Base-by-base conservation (phyloP, 1,139 yeast species). In the Pneumocystis wakefieldiae region DNA sequence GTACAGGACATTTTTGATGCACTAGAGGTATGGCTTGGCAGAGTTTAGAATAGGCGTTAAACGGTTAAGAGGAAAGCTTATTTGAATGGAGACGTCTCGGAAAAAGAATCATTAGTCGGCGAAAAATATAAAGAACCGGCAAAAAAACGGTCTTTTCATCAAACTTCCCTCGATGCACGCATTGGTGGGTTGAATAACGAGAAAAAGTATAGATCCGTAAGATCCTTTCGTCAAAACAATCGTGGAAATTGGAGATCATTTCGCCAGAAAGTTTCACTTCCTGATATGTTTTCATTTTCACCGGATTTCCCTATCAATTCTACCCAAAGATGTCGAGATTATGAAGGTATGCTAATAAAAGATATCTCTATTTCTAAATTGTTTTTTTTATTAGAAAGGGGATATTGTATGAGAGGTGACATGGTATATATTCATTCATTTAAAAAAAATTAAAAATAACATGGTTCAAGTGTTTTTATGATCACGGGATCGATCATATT, bases 1-100 rank as follows among this genome's bases (percentile, higher is more conserved):
- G 76, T 76, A 7, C 67, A 65, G 8, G 72, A 70, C 39, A 68
- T 76, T 42, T 71, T 73, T 61, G 67, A 68, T 3, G 71, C 69
- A 15, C 59, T 75, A 7, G 66, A 67, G 2, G 60, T 64, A 1
- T 61, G 62, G 3, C 32, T 14, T 65, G 57, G 24, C n/a, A 60
- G 29, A 58, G 17, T 39, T 36, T n/a, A 37, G 39, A 15, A 15
- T 2, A 8, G 2, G 3, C 24, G 28, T 48, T 48, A 19, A 48
- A 12, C 3, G 3, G 19, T 48, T 24, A 48, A 48, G 55, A 48
- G 28, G 14, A 48, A 48, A 48, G 14, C 55, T n/a, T 48, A 48
- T 24, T 48, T 48, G 28, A 24, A 12, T 48, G 55, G 24, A 24
- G 3, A 8, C 17, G 4, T 10, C 1, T n/a, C 12, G 24, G n/a